Base-by-base conservation (phyloP, 768 basidiomycete species). In the Infundibulicybe gibba region DNA sequence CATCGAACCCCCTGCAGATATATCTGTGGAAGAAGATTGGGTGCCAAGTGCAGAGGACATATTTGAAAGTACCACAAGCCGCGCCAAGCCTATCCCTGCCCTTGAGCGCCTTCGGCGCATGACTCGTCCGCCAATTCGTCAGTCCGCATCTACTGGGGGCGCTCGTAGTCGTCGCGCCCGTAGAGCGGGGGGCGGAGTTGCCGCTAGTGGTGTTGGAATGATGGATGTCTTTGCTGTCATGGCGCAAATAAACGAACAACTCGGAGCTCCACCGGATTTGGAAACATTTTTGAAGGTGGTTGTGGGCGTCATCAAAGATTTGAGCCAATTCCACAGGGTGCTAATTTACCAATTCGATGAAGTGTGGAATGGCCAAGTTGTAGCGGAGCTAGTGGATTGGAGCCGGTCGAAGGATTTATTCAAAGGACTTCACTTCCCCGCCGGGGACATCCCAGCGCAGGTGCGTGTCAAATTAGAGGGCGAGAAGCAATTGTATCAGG, bases 281-380 rank as follows among this genome's bases (percentile, higher is more conserved):
- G 79, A 85, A n/a, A 70, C 69, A 20, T 88, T 89, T 60, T 65
- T 90, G 56, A 82, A 90, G 56, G 73, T 90, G 40, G 77, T 81
- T 1, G 87, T 85, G 3, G 87, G 87, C 1, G 61, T 75, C 20
- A 63, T 90, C 54, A 85, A 86, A 64, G 87, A 93, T 60, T 59
- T 93, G 49, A 86, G 86, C 12, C 85, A 86, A 59, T 90, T 90
- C 62, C 87, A 90, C 58, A 77, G 89, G 16, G 85, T 89, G 30
- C 66, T 93, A 62, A 72, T 89, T 8, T 93, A 91, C 58, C 88
- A 89, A 63, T 89, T 90, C 55, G 86, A 90, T 62, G 84, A 87
- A 56, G 47, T 61, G n/a, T 87, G 82, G 80, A 88, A 89, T 57
- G 87, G 87, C 15, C 76, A 86, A 61, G 80, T 87, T 35, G 83